These are phyloP conservation scores for Melampsora americana DNA, from an alignment of 1,284 basidiomycete species.

Conservation along the genomic window DNA sequence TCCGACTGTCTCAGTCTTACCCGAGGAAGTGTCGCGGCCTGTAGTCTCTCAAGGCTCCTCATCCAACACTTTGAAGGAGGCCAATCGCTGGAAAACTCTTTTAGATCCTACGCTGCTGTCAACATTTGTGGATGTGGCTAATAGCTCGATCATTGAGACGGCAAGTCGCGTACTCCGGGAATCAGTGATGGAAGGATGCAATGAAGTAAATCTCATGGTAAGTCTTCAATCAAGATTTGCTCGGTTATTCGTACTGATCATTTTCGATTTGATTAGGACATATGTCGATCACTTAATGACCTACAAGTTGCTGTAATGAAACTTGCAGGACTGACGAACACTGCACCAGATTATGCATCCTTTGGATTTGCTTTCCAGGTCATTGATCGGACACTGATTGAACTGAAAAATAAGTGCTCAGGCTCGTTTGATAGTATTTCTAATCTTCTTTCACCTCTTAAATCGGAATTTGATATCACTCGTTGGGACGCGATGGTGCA, in stretches of 20 bases:
- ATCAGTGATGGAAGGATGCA: not conserved
- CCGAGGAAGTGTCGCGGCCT: not conserved
- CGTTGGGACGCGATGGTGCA: slow-evolving; percentile 26
- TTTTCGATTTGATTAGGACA: not conserved
- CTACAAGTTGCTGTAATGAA: slow-evolving; percentile 16
- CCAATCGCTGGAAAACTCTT: not conserved
- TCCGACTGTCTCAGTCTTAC: not conserved
- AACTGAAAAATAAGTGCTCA: not conserved
- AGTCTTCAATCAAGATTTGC: not conserved
- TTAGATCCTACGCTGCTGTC: not conserved
- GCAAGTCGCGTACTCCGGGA: not conserved
- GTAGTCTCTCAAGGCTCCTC: not conserved
- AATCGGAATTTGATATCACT: slow-evolving; percentile 19
- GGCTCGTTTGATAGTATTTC: not conserved
- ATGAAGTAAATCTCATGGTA: not conserved
- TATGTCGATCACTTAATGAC: slow-evolving; percentile 6
- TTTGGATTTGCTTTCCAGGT: slow-evolving; percentile 38
- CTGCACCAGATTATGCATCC: slow-evolving; percentile 34
- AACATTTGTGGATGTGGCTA: not conserved
- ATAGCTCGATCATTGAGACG: not conserved
- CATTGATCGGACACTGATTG: slow-evolving; percentile 26
- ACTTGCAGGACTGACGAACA: slow-evolving; percentile 4
- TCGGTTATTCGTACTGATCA: not conserved
- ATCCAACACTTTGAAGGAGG: not conserved
- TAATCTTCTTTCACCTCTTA: slow-evolving; percentile 14